A percentile compares a stretch with the other conserved stretches of the same genome.
These are phyloP conservation scores for Pyrrhoderma noxium DNA, from an alignment of 1,284 basidiomycete genomes.

Conservation along the genomic window DNA sequence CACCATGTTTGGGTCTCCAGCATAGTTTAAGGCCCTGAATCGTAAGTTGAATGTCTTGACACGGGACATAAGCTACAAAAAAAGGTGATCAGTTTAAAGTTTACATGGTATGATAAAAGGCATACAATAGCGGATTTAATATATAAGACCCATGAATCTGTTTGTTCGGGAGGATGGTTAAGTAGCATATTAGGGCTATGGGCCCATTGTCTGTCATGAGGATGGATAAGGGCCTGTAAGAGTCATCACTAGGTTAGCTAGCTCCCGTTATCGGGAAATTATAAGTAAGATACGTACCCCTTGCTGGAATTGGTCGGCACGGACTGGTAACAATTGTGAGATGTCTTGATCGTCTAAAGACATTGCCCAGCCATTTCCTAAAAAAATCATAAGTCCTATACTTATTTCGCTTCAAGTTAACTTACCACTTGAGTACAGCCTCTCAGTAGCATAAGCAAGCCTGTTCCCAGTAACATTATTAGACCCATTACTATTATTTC, in stretches of 20 bases:
- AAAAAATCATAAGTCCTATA: slow-evolving; percentile 16
- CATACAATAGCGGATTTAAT: slow-evolving; percentile 52
- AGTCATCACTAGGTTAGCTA: slow-evolving; percentile 18
- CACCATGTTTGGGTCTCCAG: slow-evolving; percentile 42
- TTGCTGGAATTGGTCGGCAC: slow-evolving; percentile 50
- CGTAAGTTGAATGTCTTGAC: slow-evolving; percentile 69
- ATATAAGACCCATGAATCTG: slow-evolving; percentile 69
- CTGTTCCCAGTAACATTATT: too few relatives aligned
- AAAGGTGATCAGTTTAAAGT: neutral
- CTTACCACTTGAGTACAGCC: slow-evolving; percentile 40
- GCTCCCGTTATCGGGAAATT: neutral
- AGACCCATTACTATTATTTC: too few relatives aligned
- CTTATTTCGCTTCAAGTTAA: too few relatives aligned
- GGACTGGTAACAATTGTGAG: slow-evolving; percentile 60
- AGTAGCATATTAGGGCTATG: slow-evolving; percentile 52
- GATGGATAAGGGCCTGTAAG: slow-evolving; percentile 42
- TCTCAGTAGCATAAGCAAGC: slow-evolving; percentile 56
- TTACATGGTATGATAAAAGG: neutral
- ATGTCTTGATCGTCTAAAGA: slow-evolving; percentile 66
- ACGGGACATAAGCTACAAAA: slow-evolving; percentile 43
- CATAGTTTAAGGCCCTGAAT: slow-evolving; percentile 51
- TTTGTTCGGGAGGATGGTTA: slow-evolving; percentile 52
- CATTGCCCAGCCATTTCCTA: slow-evolving; percentile 63
- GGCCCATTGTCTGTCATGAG: slow-evolving; percentile 61
- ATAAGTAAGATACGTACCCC: slow-evolving; percentile 38